These are phyloP conservation scores for Linum trigynum DNA, from an alignment of 345 rosid genomes.

Conservation along the genomic window DNA sequence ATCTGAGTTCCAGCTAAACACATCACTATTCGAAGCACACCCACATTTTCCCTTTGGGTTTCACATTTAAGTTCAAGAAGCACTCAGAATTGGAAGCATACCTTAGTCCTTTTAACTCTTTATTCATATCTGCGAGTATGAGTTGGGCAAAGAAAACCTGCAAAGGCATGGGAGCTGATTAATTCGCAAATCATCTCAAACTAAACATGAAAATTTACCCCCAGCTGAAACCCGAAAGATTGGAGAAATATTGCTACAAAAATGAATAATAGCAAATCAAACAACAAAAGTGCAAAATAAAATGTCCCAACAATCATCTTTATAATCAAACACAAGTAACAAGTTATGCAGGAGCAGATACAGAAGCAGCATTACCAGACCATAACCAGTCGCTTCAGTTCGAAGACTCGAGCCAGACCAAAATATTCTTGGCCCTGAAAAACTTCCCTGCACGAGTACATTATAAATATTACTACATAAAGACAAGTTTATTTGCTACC, in stretches of 20 bases:
- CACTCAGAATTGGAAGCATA: conserved; percentile 8
- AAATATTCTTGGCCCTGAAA: conserved; percentile 88
- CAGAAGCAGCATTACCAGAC: conserved; percentile 54
- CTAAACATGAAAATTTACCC: background rate
- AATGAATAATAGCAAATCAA: conserved; percentile 6
- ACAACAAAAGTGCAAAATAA: background rate
- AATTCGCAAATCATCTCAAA: conserved; percentile 11
- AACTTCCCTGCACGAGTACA: conserved; percentile 96
- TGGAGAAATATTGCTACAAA: background rate
- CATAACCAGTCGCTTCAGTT: conserved; percentile 99
- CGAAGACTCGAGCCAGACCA: conserved; percentile 99
- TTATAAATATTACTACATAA: conserved; percentile 32
- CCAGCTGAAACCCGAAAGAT: background rate
- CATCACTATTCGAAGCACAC: too few relatives aligned
- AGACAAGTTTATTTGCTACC: conserved; percentile 20
- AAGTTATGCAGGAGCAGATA: conserved; percentile 8
- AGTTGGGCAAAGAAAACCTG: conserved; percentile 98
- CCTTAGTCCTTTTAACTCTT: conserved; percentile 95
- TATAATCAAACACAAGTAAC: background rate
- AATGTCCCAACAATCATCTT: too few relatives aligned
- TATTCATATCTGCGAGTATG: conserved; percentile 87
- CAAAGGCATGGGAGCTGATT: conserved; percentile 23
- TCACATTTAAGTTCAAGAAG: background rate
- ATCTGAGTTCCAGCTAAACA: background rate
- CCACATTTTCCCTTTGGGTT: background rate